A percentile compares a stretch with the other conserved stretches of the same genome.
Evolutionary conservation across 805 yeast genomes (phyloP).

Genomic region (Yarrowia osloensis): DNA sequence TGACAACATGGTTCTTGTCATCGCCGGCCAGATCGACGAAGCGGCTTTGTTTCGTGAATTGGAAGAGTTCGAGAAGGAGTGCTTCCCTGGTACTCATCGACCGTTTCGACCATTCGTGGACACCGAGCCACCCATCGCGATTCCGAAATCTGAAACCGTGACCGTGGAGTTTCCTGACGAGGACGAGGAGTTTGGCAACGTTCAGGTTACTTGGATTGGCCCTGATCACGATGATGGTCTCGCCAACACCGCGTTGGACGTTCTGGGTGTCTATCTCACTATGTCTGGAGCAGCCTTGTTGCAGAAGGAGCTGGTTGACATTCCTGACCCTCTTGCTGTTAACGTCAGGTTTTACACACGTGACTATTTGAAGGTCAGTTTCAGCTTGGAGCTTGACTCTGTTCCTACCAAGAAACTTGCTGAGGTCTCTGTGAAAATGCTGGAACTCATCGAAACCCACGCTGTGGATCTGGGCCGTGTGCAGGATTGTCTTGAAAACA

Average conservation of each 20-base stretch:
- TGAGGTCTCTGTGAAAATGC: slow-evolving; percentile 55
- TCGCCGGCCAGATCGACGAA: slow-evolving; percentile 85
- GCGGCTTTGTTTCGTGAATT: slow-evolving; percentile 64
- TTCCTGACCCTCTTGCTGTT: slow-evolving; percentile 78
- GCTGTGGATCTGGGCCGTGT: slow-evolving; percentile 66
- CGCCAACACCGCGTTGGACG: slow-evolving; percentile 66
- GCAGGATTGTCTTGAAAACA: slow-evolving; percentile 66
- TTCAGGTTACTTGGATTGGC: slow-evolving; percentile 78
- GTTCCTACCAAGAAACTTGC: slow-evolving; percentile 70
- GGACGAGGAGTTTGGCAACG: slow-evolving; percentile 81
- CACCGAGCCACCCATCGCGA: slow-evolving; percentile 49
- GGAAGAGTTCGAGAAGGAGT: slow-evolving; percentile 59
- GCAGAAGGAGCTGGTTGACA: slow-evolving; percentile 70
- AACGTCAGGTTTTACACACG: slow-evolving; percentile 70
- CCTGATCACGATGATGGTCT: slow-evolving; percentile 58
- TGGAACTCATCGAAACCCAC: slow-evolving; percentile 57
- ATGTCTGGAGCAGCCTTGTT: slow-evolving; percentile 77
- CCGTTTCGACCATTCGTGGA: slow-evolving; percentile 79
- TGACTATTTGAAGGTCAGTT: slow-evolving; percentile 64
- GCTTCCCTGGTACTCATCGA: slow-evolving; percentile 46
- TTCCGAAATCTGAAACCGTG: slow-evolving; percentile 47
- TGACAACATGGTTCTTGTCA: slow-evolving; percentile 76
- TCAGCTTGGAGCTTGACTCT: slow-evolving; percentile 60
- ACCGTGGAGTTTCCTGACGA: slow-evolving; percentile 81
- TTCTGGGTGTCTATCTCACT: slow-evolving; percentile 72